Percentiles rank a stretch among this genome's conserved stretches.
Conservation (phyloP, 192 early-diverging fungal genomes). For the Linderina pennispora region DNA sequence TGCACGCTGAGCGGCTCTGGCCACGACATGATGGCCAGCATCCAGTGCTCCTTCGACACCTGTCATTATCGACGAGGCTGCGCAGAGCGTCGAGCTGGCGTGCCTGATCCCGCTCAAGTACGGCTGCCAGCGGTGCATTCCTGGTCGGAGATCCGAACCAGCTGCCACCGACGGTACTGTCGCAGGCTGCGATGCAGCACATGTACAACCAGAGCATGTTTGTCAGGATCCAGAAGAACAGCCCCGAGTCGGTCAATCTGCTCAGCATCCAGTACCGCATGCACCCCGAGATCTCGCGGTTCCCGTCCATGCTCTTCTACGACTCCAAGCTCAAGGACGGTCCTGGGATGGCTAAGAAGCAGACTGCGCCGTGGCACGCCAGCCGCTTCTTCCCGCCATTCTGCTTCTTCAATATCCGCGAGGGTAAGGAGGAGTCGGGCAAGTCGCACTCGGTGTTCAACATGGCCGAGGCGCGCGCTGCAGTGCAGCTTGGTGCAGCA, state of each 20-base stretch:
- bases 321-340: slow-evolving; percentile 67
- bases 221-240: slow-evolving; percentile 68
- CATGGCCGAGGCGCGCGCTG: slow-evolving; percentile 67
- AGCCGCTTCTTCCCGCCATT: slow-evolving; percentile 61
- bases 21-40: slow-evolving; percentile 66
- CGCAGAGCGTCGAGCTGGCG: slow-evolving; percentile 84
- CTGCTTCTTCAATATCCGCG: slow-evolving; percentile 64
- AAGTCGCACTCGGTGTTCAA: slow-evolving; percentile 70
- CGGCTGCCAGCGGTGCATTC: slow-evolving; percentile 70
- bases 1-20: slow-evolving; percentile 84
- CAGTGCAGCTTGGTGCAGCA: slow-evolving; percentile 61
- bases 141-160: slow-evolving; percentile 94
- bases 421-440: slow-evolving; percentile 59
- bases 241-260: slow-evolving; percentile 62
- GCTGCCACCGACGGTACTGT: slow-evolving; percentile 88
- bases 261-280: slow-evolving; percentile 96
- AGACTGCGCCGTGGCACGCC: slow-evolving; percentile 70
- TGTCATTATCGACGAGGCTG: slow-evolving; percentile 95
- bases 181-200: slow-evolving; percentile 56
- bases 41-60: slow-evolving; percentile 67
- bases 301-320: slow-evolving; percentile 81
- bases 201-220: slow-evolving; percentile 87
- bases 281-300: slow-evolving; percentile 85
- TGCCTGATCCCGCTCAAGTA: slow-evolving; percentile 86
- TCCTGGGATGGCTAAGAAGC: slow-evolving; percentile 54